Base-by-base conservation (phyloP, 2,329 filamentous ascomycete species). In the Sclerotinia glacialis region DNA sequence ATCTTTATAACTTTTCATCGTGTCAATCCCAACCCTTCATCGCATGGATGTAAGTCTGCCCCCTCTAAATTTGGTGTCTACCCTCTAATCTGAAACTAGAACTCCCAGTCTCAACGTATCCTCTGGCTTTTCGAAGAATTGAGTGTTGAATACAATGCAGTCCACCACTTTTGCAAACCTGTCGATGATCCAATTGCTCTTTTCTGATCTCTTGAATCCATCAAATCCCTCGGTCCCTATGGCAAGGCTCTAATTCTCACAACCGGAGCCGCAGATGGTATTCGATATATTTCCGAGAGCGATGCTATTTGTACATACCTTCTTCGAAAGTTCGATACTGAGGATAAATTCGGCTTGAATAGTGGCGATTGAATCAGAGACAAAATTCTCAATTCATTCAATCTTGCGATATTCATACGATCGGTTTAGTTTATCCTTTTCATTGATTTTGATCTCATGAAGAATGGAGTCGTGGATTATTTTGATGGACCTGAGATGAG, bases 201-300 rank as follows among this genome's bases (percentile, higher is more conserved):
- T 12, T 73, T 72, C 54, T 81, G 89, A 26, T 92, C 93, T 0
- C 91, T 91, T 1, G 80, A 86, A 0, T 88, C 90, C 74, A 83
- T 97, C 58, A 37, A 63, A 46, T 87, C 90, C 68, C 80, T 95
- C 31, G 92, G 96, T 73, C 90, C 91, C 0, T 83, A 97, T 4
- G 93, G 93, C 70, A 96, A 96, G 76, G 92, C 91, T 0, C 93
- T 93, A 0, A 79, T 93, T 56, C 80, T 97, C 70, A 71, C 74
- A 53, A 75, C 75, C 42, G 72, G 71, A 26, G 68, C 72, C 16
- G 69, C 70, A 26, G 69, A 73, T 31, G 69, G 73, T 0, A 56
- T 53, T 7, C 66, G 69, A 9, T 65, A 64, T 31, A 73, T 77
- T 42, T 69, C 72, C 11, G 76, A 78, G 70, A 71, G 71, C 0